Percentiles rank a stretch among this genome's conserved stretches.
These are phyloP conservation scores for Dictyostelium capitatum DNA, from an alignment of 78 protist genomes.

Conservation along the genomic window DNA sequence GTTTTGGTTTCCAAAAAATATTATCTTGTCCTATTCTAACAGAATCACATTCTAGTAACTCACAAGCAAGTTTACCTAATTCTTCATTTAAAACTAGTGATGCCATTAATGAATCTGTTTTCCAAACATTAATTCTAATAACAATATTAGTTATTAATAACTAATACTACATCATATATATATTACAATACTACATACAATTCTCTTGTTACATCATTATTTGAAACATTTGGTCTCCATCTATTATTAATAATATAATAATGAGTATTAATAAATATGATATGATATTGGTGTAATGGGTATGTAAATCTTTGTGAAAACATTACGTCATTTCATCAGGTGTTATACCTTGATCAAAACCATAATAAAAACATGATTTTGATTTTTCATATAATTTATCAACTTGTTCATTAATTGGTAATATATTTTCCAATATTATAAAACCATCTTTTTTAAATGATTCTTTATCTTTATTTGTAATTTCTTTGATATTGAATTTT, in stretches of 20 bases:
- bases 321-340: neutral
- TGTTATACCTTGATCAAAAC: neutral
- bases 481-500: neutral
- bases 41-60: slow-evolving; percentile 36
- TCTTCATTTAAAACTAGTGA: slow-evolving; percentile 8
- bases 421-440: neutral
- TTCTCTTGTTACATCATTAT: slow-evolving; percentile 15
- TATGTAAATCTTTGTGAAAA: no score
- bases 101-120: slow-evolving; percentile 22
- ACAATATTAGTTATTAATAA: no score
- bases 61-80: slow-evolving; percentile 34
- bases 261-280: no score
- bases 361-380: neutral
- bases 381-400: neutral
- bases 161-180: no score
- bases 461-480: neutral
- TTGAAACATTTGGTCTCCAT: slow-evolving; percentile 23
- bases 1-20: slow-evolving; percentile 31
- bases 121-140: neutral
- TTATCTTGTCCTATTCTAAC: slow-evolving; percentile 67
- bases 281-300: no score
- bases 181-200: neutral
- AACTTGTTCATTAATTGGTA: neutral
- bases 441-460: neutral
- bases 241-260: no score